Evolutionary conservation across 805 yeast genomes (phyloP).

Genomic region (Pichia cabralensis): DNA sequence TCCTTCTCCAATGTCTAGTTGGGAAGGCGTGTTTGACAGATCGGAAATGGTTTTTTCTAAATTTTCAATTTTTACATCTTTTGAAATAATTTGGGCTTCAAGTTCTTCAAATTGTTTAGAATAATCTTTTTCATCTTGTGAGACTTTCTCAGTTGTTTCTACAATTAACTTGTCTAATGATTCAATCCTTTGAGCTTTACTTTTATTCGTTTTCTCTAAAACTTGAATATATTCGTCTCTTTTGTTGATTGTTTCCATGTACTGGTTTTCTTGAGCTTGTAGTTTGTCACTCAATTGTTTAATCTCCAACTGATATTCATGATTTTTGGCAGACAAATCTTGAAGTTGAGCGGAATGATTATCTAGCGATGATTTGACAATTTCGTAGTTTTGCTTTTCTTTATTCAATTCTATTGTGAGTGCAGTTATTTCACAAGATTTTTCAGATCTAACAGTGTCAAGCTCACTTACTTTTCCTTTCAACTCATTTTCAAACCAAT

Average conservation of each 20-base stretch:
- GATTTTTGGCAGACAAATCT: slow-evolving; percentile 29
- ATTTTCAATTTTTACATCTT: slow-evolving; percentile 30
- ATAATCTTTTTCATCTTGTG: slow-evolving; percentile 28
- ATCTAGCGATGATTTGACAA: slow-evolving; percentile 22
- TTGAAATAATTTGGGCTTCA: slow-evolving; percentile 27
- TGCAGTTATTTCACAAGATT: slow-evolving; percentile 21
- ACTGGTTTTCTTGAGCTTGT: slow-evolving; percentile 36
- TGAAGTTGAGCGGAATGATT: slow-evolving; percentile 27
- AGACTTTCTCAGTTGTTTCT: slow-evolving; percentile 30
- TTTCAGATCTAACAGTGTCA: slow-evolving; percentile 20
- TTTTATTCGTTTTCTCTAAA: slow-evolving; percentile 43
- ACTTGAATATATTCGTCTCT: slow-evolving; percentile 54
- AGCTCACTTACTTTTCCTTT: slow-evolving; percentile 20
- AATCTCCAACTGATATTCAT: slow-evolving; percentile 34
- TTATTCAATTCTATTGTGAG: slow-evolving; percentile 29
- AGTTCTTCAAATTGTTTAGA: slow-evolving; percentile 28
- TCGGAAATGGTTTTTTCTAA: slow-evolving; percentile 38
- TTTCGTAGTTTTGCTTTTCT: slow-evolving; percentile 23
- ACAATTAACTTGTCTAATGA: slow-evolving; percentile 42
- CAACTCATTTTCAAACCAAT: slow-evolving; percentile 29
- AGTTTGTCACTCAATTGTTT: slow-evolving; percentile 37
- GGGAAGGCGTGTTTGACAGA: slow-evolving; percentile 16
- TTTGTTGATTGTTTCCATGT: slow-evolving; percentile 44
- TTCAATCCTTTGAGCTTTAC: slow-evolving; percentile 39
- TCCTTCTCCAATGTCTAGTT: slow-evolving; percentile 9